A percentile compares a stretch with the other conserved stretches of the same genome.
These are phyloP conservation scores for Candida parachauliodes DNA, from an alignment of 805 yeast genomes.

Conservation along the genomic window DNA sequence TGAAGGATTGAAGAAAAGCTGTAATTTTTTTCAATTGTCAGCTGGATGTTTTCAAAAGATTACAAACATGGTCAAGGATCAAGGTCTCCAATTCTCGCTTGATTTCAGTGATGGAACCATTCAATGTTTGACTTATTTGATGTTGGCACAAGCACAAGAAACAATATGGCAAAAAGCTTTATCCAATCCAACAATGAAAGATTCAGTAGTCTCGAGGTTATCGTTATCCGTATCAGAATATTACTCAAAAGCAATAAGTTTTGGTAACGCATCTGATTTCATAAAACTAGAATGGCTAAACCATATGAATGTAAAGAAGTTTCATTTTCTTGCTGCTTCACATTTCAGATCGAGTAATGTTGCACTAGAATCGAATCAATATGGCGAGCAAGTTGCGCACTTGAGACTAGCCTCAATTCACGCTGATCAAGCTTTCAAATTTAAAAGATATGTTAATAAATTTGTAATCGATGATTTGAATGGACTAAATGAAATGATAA, in stretches of 20 bases:
- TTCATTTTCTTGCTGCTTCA: slow-evolving; percentile 71
- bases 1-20: slow-evolving; percentile 60
- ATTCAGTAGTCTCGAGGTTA: slow-evolving; percentile 59
- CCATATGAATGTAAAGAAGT: slow-evolving; percentile 54
- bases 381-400: slow-evolving; percentile 70
- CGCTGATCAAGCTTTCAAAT: slow-evolving; percentile 34
- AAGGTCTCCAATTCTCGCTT: slow-evolving; percentile 17
- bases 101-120: slow-evolving; percentile 54
- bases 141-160: slow-evolving; percentile 87
- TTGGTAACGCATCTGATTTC: slow-evolving; percentile 41
- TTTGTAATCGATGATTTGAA: slow-evolving; percentile 49
- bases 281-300: slow-evolving; percentile 61
- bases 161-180: slow-evolving; percentile 74
- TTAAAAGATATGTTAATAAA: slow-evolving; percentile 39
- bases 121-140: slow-evolving; percentile 46
- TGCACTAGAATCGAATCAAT: slow-evolving; percentile 45
- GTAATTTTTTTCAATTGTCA: slow-evolving; percentile 62
- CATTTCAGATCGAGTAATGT: slow-evolving; percentile 56
- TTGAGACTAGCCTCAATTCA: slow-evolving; percentile 41
- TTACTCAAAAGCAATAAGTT: slow-evolving; percentile 45
- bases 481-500: slow-evolving; percentile 46
- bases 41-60: slow-evolving; percentile 58
- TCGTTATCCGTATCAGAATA: slow-evolving; percentile 59
- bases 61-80: slow-evolving; percentile 2
- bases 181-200: slow-evolving; percentile 44